Base-by-base conservation (phyloP, 2,329 filamentous ascomycete species). In the Beauveria caledonica region DNA sequence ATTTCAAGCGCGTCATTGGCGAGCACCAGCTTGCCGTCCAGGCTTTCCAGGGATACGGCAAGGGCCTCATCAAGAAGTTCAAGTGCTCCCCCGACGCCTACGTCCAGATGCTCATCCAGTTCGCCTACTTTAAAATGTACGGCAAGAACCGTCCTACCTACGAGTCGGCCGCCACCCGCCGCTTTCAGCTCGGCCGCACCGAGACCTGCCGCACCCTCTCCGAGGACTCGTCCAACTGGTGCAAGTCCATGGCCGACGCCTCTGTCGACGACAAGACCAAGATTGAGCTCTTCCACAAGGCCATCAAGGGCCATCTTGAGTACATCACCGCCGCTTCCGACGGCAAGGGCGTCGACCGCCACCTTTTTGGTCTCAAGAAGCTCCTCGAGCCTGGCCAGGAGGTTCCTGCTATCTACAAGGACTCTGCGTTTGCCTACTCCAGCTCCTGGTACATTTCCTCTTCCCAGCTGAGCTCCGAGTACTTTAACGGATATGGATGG, bases 401-500 rank as follows among this genome's bases (percentile, higher is more conserved):
- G 64, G 64, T 95, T 3, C 94, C 94, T 0, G 82, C 84, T 21
- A 82, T 99, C 63, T 99, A 89, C 79, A 83, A 88, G 71, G 94
- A 99, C 72, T 90, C 92, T 0, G 88, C 92, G 3, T 97, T 83
- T 73, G 72, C 76, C 4, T 99, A 97, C 80, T 92, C 87, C 62
- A 80, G 82, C 70, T 91, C 87, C 15, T 99, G 94, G 94, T 96
- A 86, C 76, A 80, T 99, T 62, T 93, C 88, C 29, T 91, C 87
- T 29, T 91, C 86, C 63, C 95, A 99, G 78, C 79, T 99, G 72
- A 94, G 89, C 76, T 92, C 88, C 39, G 95, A 99, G 79, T 97
- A 90, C 80, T 99, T 97, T 77, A 99, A 99, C 73, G 94, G 95
- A 25, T 99, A 99, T 75, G 94, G 94, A 50, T 99, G 94, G 94